Percentiles rank a stretch among this genome's conserved stretches.
Evolutionary conservation across 1,284 basidiomycete species (phyloP).

Genomic region (Malassezia japonica): DNA sequence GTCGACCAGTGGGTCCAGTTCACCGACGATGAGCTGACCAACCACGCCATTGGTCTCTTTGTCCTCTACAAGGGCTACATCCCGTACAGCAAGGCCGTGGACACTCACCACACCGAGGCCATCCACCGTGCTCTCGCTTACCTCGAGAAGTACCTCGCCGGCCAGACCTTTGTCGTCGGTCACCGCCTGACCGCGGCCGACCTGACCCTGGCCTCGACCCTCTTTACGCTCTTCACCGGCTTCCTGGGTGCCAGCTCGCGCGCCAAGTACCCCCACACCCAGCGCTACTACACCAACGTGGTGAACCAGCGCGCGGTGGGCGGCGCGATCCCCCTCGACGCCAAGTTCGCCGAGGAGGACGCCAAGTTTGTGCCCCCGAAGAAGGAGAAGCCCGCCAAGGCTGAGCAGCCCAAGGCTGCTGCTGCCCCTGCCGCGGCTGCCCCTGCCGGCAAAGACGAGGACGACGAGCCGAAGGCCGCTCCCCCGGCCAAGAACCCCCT

Average conservation of each 20-base stretch:
- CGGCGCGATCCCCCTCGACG: conserved; percentile 46
- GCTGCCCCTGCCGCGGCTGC: conserved; percentile 49
- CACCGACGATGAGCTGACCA: conserved; percentile 55
- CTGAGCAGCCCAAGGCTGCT: conserved; percentile 49
- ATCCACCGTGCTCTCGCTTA: conserved; percentile 55
- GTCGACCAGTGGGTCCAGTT: conserved; percentile 63
- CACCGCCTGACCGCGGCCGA: conserved; percentile 92
- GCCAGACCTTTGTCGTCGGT: conserved; percentile 79
- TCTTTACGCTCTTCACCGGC: conserved; percentile 21
- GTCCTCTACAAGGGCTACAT: conserved; percentile 21
- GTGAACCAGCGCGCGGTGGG: conserved; percentile 57
- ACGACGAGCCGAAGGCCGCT: conserved; percentile 52
- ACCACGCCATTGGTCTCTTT: conserved; percentile 36
- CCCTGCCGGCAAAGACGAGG: conserved; percentile 49
- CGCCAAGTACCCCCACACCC: conserved; percentile 57
- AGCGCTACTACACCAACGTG: conserved; percentile 64
- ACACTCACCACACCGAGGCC: conserved; percentile 55
- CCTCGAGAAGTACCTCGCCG: conserved; percentile 65
- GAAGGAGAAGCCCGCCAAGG: conserved; percentile 49
- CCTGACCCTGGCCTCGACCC: conserved; percentile 58
- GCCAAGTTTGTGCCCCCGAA: conserved; percentile 64
- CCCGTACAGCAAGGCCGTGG: conserved; percentile 49
- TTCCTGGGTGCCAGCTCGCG: conserved; percentile 36
- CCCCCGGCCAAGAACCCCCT: conserved; percentile 87
- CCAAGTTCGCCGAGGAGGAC: conserved; percentile 63